These are phyloP conservation scores for Suillus brevipes DNA, from an alignment of 768 basidiomycete genomes.

Conservation along the genomic window DNA sequence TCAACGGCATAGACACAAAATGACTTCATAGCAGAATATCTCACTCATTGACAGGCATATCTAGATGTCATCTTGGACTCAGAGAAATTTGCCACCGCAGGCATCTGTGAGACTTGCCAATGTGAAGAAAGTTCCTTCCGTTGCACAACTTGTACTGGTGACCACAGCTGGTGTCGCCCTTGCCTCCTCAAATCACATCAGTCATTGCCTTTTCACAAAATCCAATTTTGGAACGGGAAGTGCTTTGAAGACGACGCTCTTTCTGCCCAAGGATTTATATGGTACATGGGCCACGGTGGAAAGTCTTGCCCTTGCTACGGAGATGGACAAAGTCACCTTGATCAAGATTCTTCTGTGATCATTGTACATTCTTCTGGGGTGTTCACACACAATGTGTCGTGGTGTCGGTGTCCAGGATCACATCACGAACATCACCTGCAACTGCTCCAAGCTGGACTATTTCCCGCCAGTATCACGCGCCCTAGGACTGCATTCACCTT, in stretches of 20 bases:
- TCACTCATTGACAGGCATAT: too few species aligned
- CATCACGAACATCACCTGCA: not conserved
- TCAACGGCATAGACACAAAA: too few species aligned
- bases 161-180: constrained; percentile 4
- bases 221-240: constrained; percentile 19
- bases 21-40: too few species aligned
- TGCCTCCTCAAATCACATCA: not conserved
- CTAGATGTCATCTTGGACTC: too few species aligned
- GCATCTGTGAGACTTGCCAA: constrained; percentile 3
- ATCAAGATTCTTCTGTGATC: not conserved
- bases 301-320: constrained; percentile 13
- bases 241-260: constrained; percentile 16
- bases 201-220: constrained; percentile 14
- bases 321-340: too few species aligned
- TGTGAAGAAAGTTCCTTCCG: not conserved
- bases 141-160: constrained; percentile 4
- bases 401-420: not conserved
- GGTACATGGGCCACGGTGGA: constrained; percentile 24
- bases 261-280: constrained; percentile 18
- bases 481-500: constrained; percentile 13
- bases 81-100: too few species aligned
- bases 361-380: constrained; percentile 6
- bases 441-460: not conserved
- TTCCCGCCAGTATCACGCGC: constrained; percentile 1
- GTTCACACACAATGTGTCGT: constrained; percentile 9